These are phyloP conservation scores for Torulaspora globosa DNA, from an alignment of 1,139 yeast species.

Conservation along the genomic window DNA sequence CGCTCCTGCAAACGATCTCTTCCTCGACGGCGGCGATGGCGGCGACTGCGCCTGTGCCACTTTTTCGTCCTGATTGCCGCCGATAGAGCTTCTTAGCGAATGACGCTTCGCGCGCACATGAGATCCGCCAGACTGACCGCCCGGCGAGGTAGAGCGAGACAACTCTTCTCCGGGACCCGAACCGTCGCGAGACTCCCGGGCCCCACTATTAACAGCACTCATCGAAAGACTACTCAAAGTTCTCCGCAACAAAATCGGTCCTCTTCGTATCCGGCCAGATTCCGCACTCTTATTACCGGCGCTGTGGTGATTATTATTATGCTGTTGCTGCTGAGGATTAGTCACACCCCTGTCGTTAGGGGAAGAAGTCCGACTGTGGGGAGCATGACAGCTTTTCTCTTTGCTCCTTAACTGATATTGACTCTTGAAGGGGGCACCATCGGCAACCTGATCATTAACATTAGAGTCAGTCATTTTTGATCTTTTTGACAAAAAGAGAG, in stretches of 20 bases:
- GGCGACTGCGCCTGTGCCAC: background rate
- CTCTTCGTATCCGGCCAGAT: constrained; percentile 15
- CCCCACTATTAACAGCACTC: constrained; percentile 8
- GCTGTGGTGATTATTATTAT: background rate
- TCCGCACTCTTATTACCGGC: constrained; percentile 3
- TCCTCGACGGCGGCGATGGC: constrained; percentile 18
- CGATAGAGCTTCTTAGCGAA: background rate
- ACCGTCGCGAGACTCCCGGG: background rate
- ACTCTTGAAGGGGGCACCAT: constrained; percentile 16
- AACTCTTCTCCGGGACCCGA: background rate
- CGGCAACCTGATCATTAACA: constrained; percentile 4
- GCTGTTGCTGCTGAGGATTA: constrained; percentile 7
- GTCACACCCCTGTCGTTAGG: background rate
- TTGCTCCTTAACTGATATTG: constrained; percentile 11
- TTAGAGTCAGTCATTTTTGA: background rate
- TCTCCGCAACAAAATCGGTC: constrained; percentile 22
- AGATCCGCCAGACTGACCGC: too few relatives aligned
- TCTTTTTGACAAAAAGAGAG: too few relatives aligned
- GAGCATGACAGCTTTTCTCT: background rate
- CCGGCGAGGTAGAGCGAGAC: background rate
- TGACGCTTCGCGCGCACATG: constrained; percentile 5
- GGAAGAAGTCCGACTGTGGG: background rate
- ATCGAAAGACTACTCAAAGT: constrained; percentile 28
- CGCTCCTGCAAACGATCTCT: constrained; percentile 29
- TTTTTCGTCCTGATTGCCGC: background rate